A percentile compares a stretch with the other conserved stretches of the same genome.
phyloP scores from a whole-genome alignment of 106 monocot species.

The Platanthera zijinensis region DNA sequence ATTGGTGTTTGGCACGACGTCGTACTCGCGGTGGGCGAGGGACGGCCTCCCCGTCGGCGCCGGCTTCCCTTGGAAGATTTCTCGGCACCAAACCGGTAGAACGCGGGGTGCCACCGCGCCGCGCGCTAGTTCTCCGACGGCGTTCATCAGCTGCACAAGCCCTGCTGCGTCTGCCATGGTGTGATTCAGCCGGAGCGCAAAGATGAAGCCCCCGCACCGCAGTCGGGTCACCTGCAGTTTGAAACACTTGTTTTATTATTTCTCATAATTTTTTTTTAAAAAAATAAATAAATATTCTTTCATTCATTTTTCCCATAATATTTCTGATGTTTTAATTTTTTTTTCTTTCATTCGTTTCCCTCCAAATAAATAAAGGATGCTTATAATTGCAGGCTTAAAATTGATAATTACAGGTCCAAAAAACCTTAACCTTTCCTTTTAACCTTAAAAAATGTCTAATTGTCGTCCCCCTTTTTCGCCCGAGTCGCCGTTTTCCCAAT shows the following conservation, averaged over 20 bases:
- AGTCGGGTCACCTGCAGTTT: slow-evolving; percentile 44
- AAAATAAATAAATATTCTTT: neutral
- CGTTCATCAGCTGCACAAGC: slow-evolving; percentile 29
- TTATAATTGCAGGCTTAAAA: neutral
- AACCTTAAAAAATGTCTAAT: too few species aligned
- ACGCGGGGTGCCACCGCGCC: slow-evolving; percentile 12
- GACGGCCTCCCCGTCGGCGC: slow-evolving; percentile 10
- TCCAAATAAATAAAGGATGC: neutral
- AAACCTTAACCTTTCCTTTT: too few species aligned
- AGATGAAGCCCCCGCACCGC: slow-evolving; percentile 57
- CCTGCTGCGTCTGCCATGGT: slow-evolving; percentile 57
- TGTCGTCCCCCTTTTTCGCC: too few species aligned
- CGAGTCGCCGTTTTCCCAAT: too few species aligned
- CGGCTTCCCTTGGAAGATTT: slow-evolving; percentile 12
- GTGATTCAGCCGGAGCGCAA: slow-evolving; percentile 51
- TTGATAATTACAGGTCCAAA: too few species aligned
- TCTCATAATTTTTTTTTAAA: too few species aligned
- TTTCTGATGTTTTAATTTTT: too few species aligned
- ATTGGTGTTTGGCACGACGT: neutral
- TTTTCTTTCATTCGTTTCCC: too few species aligned
- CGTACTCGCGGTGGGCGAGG: slow-evolving; percentile 29
- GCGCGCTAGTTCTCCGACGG: slow-evolving; percentile 26
- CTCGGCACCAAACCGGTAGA: slow-evolving; percentile 21
- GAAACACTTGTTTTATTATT: too few species aligned
- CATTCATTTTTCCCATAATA: neutral